phyloP scores from a whole-genome alignment of 2,329 filamentous ascomycete genomes.

The Cytospora schulzeri region DNA sequence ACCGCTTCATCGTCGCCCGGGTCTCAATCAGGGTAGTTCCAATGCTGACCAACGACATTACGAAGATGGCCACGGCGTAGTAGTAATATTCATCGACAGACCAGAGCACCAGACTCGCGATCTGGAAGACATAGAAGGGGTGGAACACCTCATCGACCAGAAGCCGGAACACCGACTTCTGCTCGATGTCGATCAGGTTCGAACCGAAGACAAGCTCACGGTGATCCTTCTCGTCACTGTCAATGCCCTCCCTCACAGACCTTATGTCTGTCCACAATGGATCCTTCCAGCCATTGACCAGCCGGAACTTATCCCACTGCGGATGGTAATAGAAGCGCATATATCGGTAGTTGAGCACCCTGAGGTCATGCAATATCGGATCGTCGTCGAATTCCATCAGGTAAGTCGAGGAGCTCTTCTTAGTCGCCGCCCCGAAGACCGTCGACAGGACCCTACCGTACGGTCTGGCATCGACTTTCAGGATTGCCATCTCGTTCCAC shows the following conservation, averaged over 20 bases:
- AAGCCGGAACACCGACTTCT: slow-evolving; percentile 81
- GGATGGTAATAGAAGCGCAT: slow-evolving; percentile 92
- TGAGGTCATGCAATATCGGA: slow-evolving; percentile 73
- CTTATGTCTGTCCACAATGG: slow-evolving; percentile 81
- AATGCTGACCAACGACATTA: slow-evolving; percentile 93
- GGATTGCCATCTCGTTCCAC: slow-evolving; percentile 89
- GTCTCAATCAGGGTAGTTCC: slow-evolving; percentile 88
- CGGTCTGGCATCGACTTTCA: slow-evolving; percentile 60
- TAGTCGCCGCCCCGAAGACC: slow-evolving; percentile 69
- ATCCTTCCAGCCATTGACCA: slow-evolving; percentile 92
- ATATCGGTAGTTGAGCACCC: slow-evolving; percentile 88
- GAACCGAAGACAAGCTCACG: slow-evolving; percentile 85
- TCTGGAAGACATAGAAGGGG: slow-evolving; percentile 97
- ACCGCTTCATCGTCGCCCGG: slow-evolving; percentile 83
- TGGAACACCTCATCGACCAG: slow-evolving; percentile 94
- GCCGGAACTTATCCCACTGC: slow-evolving; percentile 81
- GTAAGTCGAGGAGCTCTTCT: slow-evolving; percentile 48
- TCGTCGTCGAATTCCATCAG: slow-evolving; percentile 70
- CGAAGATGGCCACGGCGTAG: slow-evolving; percentile 91
- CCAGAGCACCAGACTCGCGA: slow-evolving; percentile 92
- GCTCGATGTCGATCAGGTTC: slow-evolving; percentile 90
- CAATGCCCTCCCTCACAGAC: slow-evolving; percentile 75
- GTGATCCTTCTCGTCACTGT: slow-evolving; percentile 82
- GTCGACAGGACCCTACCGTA: slow-evolving; percentile 61
- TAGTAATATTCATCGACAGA: slow-evolving; percentile 97